Conservation (phyloP, 352 stramenopile genomes). For the Phytopythium kandeliae region DNA sequence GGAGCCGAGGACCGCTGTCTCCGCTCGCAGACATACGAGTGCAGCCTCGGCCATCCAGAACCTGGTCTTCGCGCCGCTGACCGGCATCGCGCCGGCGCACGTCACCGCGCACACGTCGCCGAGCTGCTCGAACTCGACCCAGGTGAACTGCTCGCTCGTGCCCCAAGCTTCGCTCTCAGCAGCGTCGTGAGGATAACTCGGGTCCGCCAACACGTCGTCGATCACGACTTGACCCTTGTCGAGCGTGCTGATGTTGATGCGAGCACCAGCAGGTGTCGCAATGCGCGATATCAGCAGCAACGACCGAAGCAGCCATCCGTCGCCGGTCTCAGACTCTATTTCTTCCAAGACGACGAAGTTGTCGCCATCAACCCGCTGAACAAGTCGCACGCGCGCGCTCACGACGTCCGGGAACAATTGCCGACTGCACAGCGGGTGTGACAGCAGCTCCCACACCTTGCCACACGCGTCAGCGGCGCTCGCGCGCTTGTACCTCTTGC, state of each 20-base stretch:
- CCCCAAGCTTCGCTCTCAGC: background rate
- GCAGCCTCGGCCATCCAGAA: slow-evolving; percentile 7
- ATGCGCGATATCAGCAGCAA: background rate
- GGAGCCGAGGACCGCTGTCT: background rate
- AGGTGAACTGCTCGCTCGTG: slow-evolving; percentile 1
- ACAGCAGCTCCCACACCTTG: slow-evolving; percentile 19
- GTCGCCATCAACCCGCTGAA: slow-evolving; percentile 24
- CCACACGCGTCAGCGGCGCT: slow-evolving; percentile 15
- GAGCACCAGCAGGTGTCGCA: background rate
- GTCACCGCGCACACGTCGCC: background rate
- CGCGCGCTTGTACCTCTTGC: slow-evolving; percentile 13
- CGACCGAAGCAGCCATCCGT: background rate
- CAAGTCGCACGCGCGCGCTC: slow-evolving; percentile 15
- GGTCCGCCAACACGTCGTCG: background rate
- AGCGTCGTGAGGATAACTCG: no score
- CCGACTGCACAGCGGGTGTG: slow-evolving; percentile 15
- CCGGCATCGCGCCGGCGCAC: slow-evolving; percentile 1
- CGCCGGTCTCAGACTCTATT: background rate
- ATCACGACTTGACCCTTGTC: background rate
- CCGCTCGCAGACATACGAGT: slow-evolving; percentile 1
- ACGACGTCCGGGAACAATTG: slow-evolving; percentile 16
- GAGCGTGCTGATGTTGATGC: background rate
- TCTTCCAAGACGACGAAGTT: slow-evolving; percentile 19
- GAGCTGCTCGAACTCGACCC: slow-evolving; percentile 3
- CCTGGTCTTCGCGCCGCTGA: background rate